Conservation (phyloP, 148 eudicot genomes). For the Limonium bicolor region DNA sequence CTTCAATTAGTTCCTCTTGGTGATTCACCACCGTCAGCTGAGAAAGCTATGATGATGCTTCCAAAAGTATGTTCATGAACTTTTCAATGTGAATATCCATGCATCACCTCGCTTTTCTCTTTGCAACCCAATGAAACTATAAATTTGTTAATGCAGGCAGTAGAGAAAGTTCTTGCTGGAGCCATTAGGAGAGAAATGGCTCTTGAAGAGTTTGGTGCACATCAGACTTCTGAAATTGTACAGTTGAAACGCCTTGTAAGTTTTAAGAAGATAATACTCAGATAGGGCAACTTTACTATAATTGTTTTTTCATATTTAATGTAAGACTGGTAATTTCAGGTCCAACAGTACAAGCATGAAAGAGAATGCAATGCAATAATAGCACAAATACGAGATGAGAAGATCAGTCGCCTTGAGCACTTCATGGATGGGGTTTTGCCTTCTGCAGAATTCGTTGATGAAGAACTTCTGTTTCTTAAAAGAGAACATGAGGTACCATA, state of each 20-base stretch:
- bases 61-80: constrained; percentile 52
- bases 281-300: too few relatives aligned
- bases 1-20: constrained; percentile 66
- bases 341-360: constrained; percentile 95
- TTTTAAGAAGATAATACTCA: too few relatives aligned
- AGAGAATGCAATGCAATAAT: constrained; percentile 89
- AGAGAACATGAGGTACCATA: constrained; percentile 90
- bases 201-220: constrained; percentile 67
- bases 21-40: constrained; percentile 34
- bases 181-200: constrained; percentile 98
- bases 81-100: too few relatives aligned
- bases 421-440: constrained; percentile 91
- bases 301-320: too few relatives aligned
- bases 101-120: too few relatives aligned
- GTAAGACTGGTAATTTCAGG: too few relatives aligned
- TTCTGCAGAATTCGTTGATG: constrained; percentile 71
- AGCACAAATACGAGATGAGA: constrained; percentile 83
- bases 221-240: constrained; percentile 68
- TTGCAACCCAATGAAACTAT: neutral
- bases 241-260: constrained; percentile 82
- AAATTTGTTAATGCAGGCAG: constrained; percentile 43
- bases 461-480: constrained; percentile 53
- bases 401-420: constrained; percentile 84
- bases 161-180: constrained; percentile 88
- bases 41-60: constrained; percentile 45